A percentile compares a stretch with the other conserved stretches of the same genome.
Conservation (phyloP, 2,329 filamentous ascomycete species). For the Ophiocordyceps robertsii region DNA sequence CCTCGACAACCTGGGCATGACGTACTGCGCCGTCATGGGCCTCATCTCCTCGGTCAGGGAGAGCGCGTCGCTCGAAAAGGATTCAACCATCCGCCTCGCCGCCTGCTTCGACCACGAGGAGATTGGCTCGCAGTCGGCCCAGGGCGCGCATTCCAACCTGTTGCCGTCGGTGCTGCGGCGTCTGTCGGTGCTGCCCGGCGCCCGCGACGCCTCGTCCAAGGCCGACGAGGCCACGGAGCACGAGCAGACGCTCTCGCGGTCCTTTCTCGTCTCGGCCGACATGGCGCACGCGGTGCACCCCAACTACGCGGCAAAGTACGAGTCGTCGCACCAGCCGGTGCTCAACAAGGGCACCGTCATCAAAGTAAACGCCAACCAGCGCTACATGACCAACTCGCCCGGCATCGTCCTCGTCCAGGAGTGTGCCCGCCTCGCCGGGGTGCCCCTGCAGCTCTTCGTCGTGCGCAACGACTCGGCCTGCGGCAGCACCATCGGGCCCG, state of each 20-base stretch:
- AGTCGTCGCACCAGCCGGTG: slow-evolving; percentile 76
- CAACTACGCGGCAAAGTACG: slow-evolving; percentile 88
- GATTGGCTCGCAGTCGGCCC: slow-evolving; percentile 82
- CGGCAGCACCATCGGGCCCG: slow-evolving; percentile 95
- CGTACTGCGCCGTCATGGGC: slow-evolving; percentile 79
- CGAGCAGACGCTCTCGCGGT: slow-evolving; percentile 82
- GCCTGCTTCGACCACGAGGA: slow-evolving; percentile 97
- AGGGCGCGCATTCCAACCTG: slow-evolving; percentile 87
- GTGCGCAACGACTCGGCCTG: slow-evolving; percentile 92
- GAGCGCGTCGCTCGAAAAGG: slow-evolving; percentile 53
- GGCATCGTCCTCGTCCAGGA: slow-evolving; percentile 90
- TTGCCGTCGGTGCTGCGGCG: slow-evolving; percentile 78
- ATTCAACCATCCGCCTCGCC: slow-evolving; percentile 76
- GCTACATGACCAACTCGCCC: slow-evolving; percentile 92
- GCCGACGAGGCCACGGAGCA: slow-evolving; percentile 62
- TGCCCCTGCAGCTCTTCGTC: slow-evolving; percentile 90
- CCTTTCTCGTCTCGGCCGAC: slow-evolving; percentile 89
- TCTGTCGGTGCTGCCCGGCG: slow-evolving; percentile 63
- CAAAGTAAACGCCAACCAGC: slow-evolving; percentile 95
- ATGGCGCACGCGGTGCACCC: slow-evolving; percentile 97
- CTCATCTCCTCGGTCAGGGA: slow-evolving; percentile 66
- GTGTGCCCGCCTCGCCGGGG: slow-evolving; percentile 57
- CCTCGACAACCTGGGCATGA: slow-evolving; percentile 93
- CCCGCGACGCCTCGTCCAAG: slow-evolving; percentile 47
- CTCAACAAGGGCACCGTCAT: slow-evolving; percentile 96